Evolutionary conservation across 1,139 yeast genomes (phyloP).

Genomic region (Eremothecium gossypii): DNA sequence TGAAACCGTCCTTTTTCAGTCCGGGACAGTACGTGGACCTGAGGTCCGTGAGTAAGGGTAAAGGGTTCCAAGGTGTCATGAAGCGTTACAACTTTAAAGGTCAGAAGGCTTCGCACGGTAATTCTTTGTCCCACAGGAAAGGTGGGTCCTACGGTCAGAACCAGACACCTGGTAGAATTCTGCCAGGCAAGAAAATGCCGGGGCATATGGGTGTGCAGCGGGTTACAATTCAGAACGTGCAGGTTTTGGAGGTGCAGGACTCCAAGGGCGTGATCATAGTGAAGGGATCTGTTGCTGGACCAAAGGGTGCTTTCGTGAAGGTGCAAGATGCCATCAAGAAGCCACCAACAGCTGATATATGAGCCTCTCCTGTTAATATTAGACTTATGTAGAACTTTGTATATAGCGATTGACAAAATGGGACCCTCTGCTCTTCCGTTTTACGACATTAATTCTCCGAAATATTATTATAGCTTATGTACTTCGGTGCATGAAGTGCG

Average conservation of each 20-base stretch:
- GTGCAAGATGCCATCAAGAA: conserved; percentile 67
- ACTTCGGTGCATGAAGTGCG: neutral
- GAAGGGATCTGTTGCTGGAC: conserved; percentile 89
- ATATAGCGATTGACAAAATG: neutral
- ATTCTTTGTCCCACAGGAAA: conserved; percentile 83
- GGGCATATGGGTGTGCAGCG: conserved; percentile 85
- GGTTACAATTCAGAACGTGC: conserved; percentile 66
- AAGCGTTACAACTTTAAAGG: conserved; percentile 91
- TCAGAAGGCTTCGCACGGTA: conserved; percentile 92
- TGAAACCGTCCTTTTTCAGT: conserved; percentile 76
- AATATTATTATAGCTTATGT: neutral
- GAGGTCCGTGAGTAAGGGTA: conserved; percentile 76
- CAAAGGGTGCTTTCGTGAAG: conserved; percentile 65
- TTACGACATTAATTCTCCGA: neutral
- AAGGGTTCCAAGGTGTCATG: conserved; percentile 98
- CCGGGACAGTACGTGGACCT: conserved; percentile 80
- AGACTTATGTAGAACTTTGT: neutral
- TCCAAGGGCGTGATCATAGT: conserved; percentile 74
- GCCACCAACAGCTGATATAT: conserved; percentile 9
- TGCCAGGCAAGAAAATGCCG: conserved; percentile 97
- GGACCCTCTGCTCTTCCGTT: neutral
- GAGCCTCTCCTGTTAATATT: too few relatives aligned
- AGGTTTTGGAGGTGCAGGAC: conserved; percentile 71
- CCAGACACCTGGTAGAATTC: conserved; percentile 90
- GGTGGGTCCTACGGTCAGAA: conserved; percentile 97